Evolutionary conservation across 306 rosid species (phyloP).

Genomic region (Corylus heterophylla): DNA sequence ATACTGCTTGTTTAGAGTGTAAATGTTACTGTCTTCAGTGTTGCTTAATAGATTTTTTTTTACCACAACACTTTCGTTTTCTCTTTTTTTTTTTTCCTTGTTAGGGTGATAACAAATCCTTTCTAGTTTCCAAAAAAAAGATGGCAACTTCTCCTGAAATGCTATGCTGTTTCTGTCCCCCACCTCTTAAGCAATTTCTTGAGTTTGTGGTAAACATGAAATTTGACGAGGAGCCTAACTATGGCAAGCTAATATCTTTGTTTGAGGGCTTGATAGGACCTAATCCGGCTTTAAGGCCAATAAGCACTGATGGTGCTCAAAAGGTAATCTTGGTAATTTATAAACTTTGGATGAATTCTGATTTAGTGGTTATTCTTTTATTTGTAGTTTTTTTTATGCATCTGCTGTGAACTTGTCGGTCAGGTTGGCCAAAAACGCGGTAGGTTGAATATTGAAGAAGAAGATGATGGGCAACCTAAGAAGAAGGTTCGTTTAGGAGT

Average conservation of each 20-base stretch:
- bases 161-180: conserved; percentile 89
- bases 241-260: conserved; percentile 73
- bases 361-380: background rate
- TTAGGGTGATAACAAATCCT: conserved; percentile 87
- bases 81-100: conserved; percentile 2
- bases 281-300: conserved; percentile 83
- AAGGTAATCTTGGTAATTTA: conserved; percentile 50
- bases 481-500: conserved; percentile 90
- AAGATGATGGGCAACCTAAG: conserved; percentile 84
- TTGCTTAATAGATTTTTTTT: conserved; percentile 5
- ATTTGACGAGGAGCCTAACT: conserved; percentile 96
- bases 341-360: conserved; percentile 1
- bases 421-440: conserved; percentile 98
- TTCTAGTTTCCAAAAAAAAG: conserved; percentile 73
- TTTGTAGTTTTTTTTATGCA: background rate
- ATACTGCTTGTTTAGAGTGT: conserved; percentile 19
- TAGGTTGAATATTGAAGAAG: conserved; percentile 74
- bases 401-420: conserved; percentile 37
- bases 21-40: background rate
- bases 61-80: background rate
- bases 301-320: conserved; percentile 89
- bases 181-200: conserved; percentile 82
- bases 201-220: conserved; percentile 92
- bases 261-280: conserved; percentile 84
- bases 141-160: conserved; percentile 96